Conservation (phyloP, 208 protist genomes). For the Sergeia podlipaevii region DNA sequence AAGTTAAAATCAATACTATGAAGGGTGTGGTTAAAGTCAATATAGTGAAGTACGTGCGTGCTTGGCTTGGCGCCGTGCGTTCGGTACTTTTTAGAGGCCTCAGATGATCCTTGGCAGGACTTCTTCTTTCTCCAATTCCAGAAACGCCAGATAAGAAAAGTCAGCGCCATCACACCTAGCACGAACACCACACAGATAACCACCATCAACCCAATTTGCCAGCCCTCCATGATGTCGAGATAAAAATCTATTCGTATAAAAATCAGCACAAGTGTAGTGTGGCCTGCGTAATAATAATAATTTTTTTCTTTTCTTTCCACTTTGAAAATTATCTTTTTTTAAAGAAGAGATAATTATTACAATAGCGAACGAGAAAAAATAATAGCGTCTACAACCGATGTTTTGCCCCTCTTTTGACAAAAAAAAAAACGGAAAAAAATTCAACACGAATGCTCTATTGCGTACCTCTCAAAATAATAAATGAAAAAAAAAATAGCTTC, state of each 20-base stretch:
- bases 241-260: no score
- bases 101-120: no score
- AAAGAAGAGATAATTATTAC: not conserved
- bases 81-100: no score
- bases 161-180: slow-evolving; percentile 19
- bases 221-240: slow-evolving; percentile 50
- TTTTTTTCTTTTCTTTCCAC: not conserved
- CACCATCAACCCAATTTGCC: slow-evolving; percentile 47
- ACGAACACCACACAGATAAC: slow-evolving; percentile 57
- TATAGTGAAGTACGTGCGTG: slow-evolving; percentile 34
- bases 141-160: slow-evolving; percentile 38
- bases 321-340: slow-evolving; percentile 3
- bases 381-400: no score
- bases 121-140: no score
- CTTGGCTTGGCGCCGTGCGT: no score
- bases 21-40: slow-evolving; percentile 34
- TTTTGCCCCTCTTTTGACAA: no score
- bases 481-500: no score
- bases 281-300: not conserved
- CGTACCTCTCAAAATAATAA: no score
- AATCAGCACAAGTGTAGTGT: no score
- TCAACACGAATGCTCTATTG: no score
- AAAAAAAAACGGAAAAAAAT: no score
- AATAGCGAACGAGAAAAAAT: slow-evolving; percentile 4
- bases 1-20: slow-evolving; percentile 36